Conservation (phyloP, 495 filamentous ascomycete species). For the Lasiosphaeria miniovina region DNA sequence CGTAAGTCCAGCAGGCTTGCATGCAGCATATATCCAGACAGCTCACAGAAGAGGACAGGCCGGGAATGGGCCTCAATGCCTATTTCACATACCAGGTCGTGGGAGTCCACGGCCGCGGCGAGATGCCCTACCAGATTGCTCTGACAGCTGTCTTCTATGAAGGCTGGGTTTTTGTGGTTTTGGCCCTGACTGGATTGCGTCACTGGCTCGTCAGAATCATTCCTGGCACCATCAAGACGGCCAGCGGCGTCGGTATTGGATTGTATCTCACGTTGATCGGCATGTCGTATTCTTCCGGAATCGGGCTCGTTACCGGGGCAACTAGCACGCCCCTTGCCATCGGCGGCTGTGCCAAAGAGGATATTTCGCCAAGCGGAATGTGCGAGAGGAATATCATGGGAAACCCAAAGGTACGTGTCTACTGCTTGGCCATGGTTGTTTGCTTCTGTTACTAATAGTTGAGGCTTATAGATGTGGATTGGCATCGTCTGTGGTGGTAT, state of each 20-base stretch:
- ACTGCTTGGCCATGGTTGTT: not conserved
- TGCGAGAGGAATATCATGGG: conserved; percentile 57
- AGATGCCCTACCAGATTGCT: conserved; percentile 65
- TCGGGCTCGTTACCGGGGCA: conserved; percentile 65
- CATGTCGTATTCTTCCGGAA: conserved; percentile 70
- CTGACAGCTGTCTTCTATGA: conserved; percentile 83
- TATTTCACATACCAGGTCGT: conserved; percentile 88
- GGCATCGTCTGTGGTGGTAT: conserved; percentile 77
- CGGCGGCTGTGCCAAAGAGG: conserved; percentile 58
- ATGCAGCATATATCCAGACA: too few relatives aligned
- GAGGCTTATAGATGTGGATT: conserved; percentile 60
- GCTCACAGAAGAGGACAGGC: conserved; percentile 41
- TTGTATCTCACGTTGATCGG: conserved; percentile 76
- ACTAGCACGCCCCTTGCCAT: conserved; percentile 62
- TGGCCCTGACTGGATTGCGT: conserved; percentile 74
- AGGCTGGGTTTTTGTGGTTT: conserved; percentile 59
- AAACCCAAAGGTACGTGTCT: conserved; percentile 54
- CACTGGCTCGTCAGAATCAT: conserved; percentile 83
- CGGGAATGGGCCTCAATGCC: conserved; percentile 77
- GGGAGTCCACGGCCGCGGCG: conserved; percentile 64
- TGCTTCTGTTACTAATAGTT: conserved; percentile 17
- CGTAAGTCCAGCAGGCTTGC: conserved; percentile 43
- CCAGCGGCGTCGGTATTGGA: conserved; percentile 77
- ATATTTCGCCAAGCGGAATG: conserved; percentile 34
- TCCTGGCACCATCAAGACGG: conserved; percentile 74